Evolutionary conservation across 495 filamentous ascomycete genomes (phyloP).

Genomic region (Jackrogersella multiformis): DNA sequence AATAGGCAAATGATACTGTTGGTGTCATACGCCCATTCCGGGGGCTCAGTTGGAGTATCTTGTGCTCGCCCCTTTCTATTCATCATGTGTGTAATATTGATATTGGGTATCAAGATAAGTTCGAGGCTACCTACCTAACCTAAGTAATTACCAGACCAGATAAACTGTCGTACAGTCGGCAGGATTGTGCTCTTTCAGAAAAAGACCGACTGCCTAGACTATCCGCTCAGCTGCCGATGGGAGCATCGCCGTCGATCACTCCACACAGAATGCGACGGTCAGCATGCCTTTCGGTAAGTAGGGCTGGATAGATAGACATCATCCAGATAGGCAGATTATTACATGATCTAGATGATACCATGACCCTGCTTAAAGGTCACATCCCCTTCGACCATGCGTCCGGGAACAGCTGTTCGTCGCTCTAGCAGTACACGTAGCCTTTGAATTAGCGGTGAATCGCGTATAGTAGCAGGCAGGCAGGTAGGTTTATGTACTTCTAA

Average conservation of each 20-base stretch:
- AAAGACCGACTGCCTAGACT: no score
- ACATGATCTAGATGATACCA: constrained; percentile 30
- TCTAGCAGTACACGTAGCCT: constrained; percentile 4
- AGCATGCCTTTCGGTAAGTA: constrained; percentile 29
- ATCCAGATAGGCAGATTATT: neutral
- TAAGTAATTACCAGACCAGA: no score
- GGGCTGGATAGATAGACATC: constrained; percentile 5
- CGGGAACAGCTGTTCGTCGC: constrained; percentile 9
- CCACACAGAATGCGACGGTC: constrained; percentile 23
- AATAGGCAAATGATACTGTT: constrained; percentile 1
- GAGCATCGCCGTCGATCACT: constrained; percentile 1
- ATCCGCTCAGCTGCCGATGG: neutral
- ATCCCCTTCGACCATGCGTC: constrained; percentile 10
- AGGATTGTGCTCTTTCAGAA: no score
- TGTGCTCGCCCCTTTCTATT: neutral
- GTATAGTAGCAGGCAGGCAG: no score
- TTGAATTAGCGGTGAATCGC: constrained; percentile 23
- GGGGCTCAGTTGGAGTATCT: neutral
- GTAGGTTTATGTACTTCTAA: constrained; percentile 24
- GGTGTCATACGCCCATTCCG: constrained; percentile 6
- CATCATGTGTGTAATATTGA: neutral
- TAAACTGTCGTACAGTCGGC: no score
- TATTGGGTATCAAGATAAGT: constrained; percentile 10
- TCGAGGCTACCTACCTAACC: no score
- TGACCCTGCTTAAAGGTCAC: constrained; percentile 1